A percentile compares a stretch with the other conserved stretches of the same genome.
These are phyloP conservation scores for Myxozyma sirexii DNA, from an alignment of 805 yeast genomes.

Conservation along the genomic window DNA sequence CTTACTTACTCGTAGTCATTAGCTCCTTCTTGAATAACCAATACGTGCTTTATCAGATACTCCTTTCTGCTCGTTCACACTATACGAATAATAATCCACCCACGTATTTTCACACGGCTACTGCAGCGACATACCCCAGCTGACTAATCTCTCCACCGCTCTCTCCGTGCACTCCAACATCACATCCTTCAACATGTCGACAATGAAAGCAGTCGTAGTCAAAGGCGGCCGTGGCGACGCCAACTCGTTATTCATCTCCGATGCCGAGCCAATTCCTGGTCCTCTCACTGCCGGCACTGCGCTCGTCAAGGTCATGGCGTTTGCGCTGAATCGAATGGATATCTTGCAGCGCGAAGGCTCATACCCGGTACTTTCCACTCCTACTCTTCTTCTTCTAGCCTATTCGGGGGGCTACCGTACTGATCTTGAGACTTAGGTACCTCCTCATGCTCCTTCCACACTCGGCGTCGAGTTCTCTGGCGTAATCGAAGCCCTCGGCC, in stretches of 20 bases:
- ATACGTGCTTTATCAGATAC: too few relatives aligned
- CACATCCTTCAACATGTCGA: constrained; percentile 5
- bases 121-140: too few relatives aligned
- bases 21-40: too few relatives aligned
- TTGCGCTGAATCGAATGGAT: constrained; percentile 46
- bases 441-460: constrained; percentile 40
- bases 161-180: neutral
- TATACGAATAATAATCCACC: too few relatives aligned
- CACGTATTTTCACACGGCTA: too few relatives aligned
- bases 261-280: constrained; percentile 31
- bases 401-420: too few relatives aligned
- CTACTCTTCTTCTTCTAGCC: too few relatives aligned
- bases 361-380: constrained; percentile 35
- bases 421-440: too few relatives aligned
- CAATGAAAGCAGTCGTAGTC: constrained; percentile 41
- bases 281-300: constrained; percentile 36
- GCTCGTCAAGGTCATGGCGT: constrained; percentile 41
- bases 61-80: too few relatives aligned
- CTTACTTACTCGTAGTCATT: too few relatives aligned
- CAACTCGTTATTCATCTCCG: constrained; percentile 37
- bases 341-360: constrained; percentile 39
- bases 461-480: constrained; percentile 48
- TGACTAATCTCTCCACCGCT: neutral
- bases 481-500: constrained; percentile 23
- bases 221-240: constrained; percentile 40